Evolutionary conservation across 23 red algal species (phyloP).

Genomic region (Cyanidium caldarium): DNA sequence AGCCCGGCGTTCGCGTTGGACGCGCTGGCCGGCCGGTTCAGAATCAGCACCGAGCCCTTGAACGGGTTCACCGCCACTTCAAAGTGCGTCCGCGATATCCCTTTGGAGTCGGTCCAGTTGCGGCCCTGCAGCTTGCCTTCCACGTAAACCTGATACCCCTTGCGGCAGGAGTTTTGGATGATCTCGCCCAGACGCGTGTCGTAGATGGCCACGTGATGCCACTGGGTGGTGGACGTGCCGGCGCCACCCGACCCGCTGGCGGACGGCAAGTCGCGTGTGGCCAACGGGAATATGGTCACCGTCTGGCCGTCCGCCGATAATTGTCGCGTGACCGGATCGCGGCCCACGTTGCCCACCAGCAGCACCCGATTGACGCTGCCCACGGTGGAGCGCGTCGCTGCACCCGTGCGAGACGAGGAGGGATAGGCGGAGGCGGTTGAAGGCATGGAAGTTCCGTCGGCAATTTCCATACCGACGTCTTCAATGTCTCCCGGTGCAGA

Average conservation of each 20-base stretch:
- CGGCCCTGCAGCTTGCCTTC: conserved; percentile 1
- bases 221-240: not conserved
- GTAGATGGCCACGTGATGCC: not conserved
- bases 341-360: not conserved
- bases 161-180: not conserved
- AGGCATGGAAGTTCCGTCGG: too few relatives aligned
- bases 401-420: too few relatives aligned
- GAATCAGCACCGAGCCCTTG: conserved; percentile 5
- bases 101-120: not conserved
- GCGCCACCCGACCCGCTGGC: not conserved
- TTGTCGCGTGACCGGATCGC: not conserved
- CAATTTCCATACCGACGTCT: too few relatives aligned
- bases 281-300: not conserved
- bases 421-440: too few relatives aligned
- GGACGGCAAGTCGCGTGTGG: not conserved
- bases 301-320: not conserved
- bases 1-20: not conserved
- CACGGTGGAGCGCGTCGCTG: too few relatives aligned
- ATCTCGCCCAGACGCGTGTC: not conserved
- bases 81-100: not conserved
- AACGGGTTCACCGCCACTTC: not conserved
- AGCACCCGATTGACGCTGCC: not conserved
- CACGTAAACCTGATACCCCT: not conserved
- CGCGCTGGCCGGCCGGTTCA: not conserved
- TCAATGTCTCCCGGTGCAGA: too few relatives aligned